phyloP scores from a whole-genome alignment of 768 basidiomycete species.

The Mycena rebaudengoi region DNA sequence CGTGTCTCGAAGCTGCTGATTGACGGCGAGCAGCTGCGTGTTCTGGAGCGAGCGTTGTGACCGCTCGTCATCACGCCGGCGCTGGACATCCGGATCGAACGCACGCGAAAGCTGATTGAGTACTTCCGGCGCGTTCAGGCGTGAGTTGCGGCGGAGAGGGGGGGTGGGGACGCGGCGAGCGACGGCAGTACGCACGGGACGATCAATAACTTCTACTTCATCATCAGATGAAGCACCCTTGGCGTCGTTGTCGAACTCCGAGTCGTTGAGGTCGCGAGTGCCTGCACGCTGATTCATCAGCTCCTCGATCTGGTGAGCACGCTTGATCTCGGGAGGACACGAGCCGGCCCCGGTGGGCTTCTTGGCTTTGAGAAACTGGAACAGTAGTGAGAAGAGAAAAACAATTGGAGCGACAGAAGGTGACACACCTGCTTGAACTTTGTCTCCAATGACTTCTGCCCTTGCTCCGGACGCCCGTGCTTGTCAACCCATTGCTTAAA shows the following conservation, averaged over 20 bases:
- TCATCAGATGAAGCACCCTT: not conserved
- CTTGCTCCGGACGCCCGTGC: not conserved
- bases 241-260: slow-evolving; percentile 23
- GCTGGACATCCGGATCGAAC: not conserved
- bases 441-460: not conserved
- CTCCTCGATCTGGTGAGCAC: slow-evolving; percentile 30
- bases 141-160: not conserved
- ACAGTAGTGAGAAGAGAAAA: not conserved
- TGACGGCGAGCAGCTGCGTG: not conserved
- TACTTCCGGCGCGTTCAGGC: not conserved
- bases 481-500: not conserved
- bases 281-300: slow-evolving; percentile 30
- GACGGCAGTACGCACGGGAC: not conserved
- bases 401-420: not conserved
- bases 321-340: slow-evolving; percentile 29
- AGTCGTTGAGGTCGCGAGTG: slow-evolving; percentile 17
- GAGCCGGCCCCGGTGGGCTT: slow-evolving; percentile 38
- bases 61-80: not conserved
- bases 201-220: not conserved
- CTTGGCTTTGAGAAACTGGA: slow-evolving; percentile 20
- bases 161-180: not conserved
- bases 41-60: not conserved
- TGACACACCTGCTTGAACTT: not conserved
- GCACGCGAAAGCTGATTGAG: not conserved
- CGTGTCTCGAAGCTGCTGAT: slow-evolving; percentile 6